phyloP scores from a whole-genome alignment of 140 eudicot species.

The Erigeron philadelphicus region DNA sequence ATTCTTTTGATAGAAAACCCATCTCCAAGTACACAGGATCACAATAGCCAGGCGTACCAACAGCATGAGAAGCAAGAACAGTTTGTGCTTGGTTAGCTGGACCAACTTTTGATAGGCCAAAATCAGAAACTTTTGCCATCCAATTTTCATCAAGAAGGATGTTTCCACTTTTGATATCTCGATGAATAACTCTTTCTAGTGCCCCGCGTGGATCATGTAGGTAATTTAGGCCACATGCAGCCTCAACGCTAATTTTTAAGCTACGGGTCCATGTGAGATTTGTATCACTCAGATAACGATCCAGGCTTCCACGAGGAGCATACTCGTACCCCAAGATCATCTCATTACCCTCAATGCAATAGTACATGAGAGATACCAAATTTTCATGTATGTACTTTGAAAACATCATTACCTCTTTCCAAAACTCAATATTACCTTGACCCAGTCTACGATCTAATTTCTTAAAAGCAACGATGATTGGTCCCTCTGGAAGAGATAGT shows the following conservation, averaged over 20 bases:
- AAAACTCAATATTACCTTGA: conserved; percentile 25
- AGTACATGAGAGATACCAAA: conserved; percentile 14
- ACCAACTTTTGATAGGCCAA: conserved; percentile 20
- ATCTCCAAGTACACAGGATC: conserved; percentile 14
- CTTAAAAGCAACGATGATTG: conserved; percentile 2
- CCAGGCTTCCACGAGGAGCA: conserved; percentile 25
- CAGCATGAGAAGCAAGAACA: conserved; percentile 15
- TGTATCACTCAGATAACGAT: conserved; percentile 1
- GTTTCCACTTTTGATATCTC: conserved; percentile 22
- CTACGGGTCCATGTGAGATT: conserved; percentile 21
- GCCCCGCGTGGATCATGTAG: conserved; percentile 14
- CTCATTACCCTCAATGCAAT: conserved; percentile 13
- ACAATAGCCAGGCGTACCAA: conserved; percentile 27
- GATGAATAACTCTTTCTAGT: conserved; percentile 22
- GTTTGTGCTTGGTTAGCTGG: conserved; percentile 24
- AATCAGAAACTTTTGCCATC: conserved; percentile 24
- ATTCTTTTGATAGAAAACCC: conserved; percentile 12
- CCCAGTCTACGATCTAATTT: conserved; percentile 12
- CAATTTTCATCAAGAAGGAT: conserved; percentile 22
- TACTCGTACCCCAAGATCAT: conserved; percentile 19
- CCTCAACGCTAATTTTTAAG: conserved; percentile 13
- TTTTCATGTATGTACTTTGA: conserved; percentile 9
- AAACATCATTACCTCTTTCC: conserved; percentile 28
- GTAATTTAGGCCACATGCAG: conserved; percentile 12
- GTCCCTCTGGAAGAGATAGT: background rate